Evolutionary conservation across 2,329 filamentous ascomycete species (phyloP), one percentile per base, ranked within the genome.

Genomic region (Ophiostoma ips): DNA sequence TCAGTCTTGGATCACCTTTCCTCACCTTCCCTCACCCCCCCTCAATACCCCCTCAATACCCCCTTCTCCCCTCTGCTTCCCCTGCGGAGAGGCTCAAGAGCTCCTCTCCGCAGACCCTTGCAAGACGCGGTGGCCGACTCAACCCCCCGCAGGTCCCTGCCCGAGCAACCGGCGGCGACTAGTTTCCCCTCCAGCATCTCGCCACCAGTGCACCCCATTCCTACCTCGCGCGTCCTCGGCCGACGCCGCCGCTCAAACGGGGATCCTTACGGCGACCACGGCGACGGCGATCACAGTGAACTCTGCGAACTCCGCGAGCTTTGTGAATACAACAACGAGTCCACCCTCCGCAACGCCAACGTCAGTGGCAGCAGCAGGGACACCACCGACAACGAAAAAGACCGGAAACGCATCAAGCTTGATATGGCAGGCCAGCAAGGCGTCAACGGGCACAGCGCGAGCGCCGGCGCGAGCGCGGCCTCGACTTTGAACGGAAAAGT

Each of bases 221-320:
- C 6, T 50, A 30, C 54, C 35, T 58, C 57, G 50, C 68, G 68
- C 62, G 63, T 76, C 55, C 66, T 79, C 58, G 75, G 77, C 62
- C 70, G 76, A 63, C 73, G 77, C 61, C 72, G 68, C 61, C 73
- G 75, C 62, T 66, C 65, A 52, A 62, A 63, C 56, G 63, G 66
- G 56, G 65, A 69, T 54, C 62, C 64, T 34, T 33, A 5, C 16
- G 41, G 41, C 30, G 43, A 34, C 57, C 8, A 16, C 15, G 61
- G 58, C 55, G 61, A 63, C 13, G 38, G 48, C n/a, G 36, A 31
- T n/a, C n/a, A n/a, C n/a, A n/a, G n/a, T n/a, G n/a, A n/a, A n/a
- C n/a, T n/a, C n/a, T n/a, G n/a, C n/a, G n/a, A n/a, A n/a, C n/a
- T n/a, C n/a, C n/a, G n/a, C n/a, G n/a, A n/a, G n/a, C n/a, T n/a